These are phyloP conservation scores for Pichia nanzhaoensis DNA, from an alignment of 805 yeast species.

Conservation along the genomic window DNA sequence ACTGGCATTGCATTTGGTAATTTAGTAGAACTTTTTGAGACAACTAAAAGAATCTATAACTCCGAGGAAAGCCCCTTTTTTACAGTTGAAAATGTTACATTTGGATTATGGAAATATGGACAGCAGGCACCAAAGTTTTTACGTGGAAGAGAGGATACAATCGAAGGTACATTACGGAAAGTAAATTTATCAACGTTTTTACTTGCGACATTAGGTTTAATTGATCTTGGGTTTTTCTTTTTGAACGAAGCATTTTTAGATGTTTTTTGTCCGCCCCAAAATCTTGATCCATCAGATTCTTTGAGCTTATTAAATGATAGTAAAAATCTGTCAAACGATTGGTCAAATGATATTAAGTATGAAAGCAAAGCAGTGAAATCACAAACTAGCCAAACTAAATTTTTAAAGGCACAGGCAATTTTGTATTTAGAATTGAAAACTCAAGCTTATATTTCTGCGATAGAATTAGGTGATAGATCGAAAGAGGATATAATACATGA, in stretches of 20 bases:
- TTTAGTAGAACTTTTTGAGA: constrained; percentile 69
- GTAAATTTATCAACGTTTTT: constrained; percentile 84
- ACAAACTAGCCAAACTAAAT: constrained; percentile 27
- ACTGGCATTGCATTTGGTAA: constrained; percentile 60
- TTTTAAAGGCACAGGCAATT: constrained; percentile 75
- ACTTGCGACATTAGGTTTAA: constrained; percentile 77
- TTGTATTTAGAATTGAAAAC: constrained; percentile 84
- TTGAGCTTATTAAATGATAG: constrained; percentile 22
- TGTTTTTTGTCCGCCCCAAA: constrained; percentile 76
- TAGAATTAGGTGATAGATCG: constrained; percentile 57
- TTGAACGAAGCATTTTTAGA: constrained; percentile 79
- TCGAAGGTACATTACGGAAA: constrained; percentile 65
- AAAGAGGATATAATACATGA: constrained; percentile 64
- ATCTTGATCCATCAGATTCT: constrained; percentile 39
- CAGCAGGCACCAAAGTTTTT: constrained; percentile 50
- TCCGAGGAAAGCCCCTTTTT: constrained; percentile 66
- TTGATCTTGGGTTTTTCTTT: constrained; percentile 81
- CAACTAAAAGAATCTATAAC: constrained; percentile 62
- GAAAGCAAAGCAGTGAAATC: constrained; percentile 9
- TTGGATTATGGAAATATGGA: constrained; percentile 65
- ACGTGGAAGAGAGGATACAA: constrained; percentile 53
- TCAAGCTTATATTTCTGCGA: constrained; percentile 87
- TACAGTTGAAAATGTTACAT: constrained; percentile 61
- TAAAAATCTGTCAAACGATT: constrained; percentile 17
- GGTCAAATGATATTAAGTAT: constrained; percentile 4